A percentile compares a stretch with the other conserved stretches of the same genome.
Conservation (phyloP, 768 basidiomycete species). For the Multifurca ochricompacta region DNA sequence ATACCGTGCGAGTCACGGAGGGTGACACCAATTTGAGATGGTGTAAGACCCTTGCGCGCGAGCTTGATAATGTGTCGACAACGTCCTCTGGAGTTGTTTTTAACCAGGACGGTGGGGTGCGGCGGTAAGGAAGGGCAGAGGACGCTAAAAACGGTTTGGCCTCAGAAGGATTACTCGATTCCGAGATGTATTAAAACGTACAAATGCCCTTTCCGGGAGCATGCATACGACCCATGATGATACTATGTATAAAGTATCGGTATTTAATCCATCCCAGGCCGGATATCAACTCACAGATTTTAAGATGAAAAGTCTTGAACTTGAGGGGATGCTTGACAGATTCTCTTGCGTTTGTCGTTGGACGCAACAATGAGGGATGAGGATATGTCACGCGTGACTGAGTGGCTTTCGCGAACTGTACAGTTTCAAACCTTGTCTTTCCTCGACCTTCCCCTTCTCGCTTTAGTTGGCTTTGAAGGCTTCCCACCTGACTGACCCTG, state of each 20-base stretch:
- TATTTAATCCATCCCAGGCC: conserved; percentile 12
- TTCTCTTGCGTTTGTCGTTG: conserved; percentile 26
- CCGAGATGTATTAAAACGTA: conserved; percentile 33
- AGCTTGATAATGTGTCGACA: conserved; percentile 96
- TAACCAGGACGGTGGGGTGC: conserved; percentile 91
- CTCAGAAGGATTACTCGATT: conserved; percentile 8
- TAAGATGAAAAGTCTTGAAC: conserved; percentile 38
- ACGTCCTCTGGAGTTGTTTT: conserved; percentile 95
- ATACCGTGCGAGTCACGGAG: conserved; percentile 98
- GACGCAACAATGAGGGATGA: conserved; percentile 24
- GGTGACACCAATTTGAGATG: conserved; percentile 96
- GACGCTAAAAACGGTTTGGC: conserved; percentile 44
- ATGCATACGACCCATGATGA: conserved; percentile 94
- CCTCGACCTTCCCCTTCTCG: conserved; percentile 28
- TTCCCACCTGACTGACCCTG: conserved; percentile 20
- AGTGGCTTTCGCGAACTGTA: conserved; percentile 42
- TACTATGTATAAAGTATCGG: conserved; percentile 22
- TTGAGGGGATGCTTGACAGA: conserved; percentile 1
- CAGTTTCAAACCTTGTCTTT: conserved; percentile 51
- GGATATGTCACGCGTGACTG: conserved; percentile 30
- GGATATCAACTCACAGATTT: conserved; percentile 30
- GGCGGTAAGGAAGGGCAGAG: conserved; percentile 96
- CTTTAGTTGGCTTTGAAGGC: conserved; percentile 11
- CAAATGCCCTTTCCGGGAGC: conserved; percentile 99
- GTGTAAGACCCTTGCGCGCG: conserved; percentile 94